A percentile compares a stretch with the other conserved stretches of the same genome.
Evolutionary conservation across 1,284 basidiomycete species (phyloP).

Genomic region (Prillingera fragicola): DNA sequence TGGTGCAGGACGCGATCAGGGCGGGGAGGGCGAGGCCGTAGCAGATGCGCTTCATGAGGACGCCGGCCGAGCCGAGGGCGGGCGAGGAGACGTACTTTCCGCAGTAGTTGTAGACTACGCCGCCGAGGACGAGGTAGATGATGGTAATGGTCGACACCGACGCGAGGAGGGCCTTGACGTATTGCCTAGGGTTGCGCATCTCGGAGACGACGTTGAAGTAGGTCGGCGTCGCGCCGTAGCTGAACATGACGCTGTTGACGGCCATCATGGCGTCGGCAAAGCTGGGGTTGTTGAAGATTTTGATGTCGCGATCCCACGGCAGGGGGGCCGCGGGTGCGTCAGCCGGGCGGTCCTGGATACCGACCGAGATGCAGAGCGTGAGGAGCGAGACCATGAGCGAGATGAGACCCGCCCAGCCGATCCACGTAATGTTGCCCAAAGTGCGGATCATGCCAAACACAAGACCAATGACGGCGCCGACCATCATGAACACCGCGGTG

Average conservation of each 20-base stretch:
- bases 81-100: constrained; percentile 15
- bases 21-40: constrained; percentile 37
- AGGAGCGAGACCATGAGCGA: neutral
- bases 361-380: neutral
- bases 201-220: constrained; percentile 34
- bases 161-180: constrained; percentile 22
- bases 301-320: constrained; percentile 6
- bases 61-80: constrained; percentile 41
- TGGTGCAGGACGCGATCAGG: constrained; percentile 22
- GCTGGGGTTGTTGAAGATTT: constrained; percentile 20
- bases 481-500: neutral
- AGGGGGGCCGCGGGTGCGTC: neutral
- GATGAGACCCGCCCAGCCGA: neutral
- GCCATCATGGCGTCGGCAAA: constrained; percentile 28
- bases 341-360: neutral
- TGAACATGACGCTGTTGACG: constrained; percentile 25
- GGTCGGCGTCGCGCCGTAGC: constrained; percentile 23
- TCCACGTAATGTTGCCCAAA: neutral
- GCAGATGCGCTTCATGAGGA: constrained; percentile 33
- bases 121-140: constrained; percentile 19
- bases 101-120: neutral
- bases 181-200: constrained; percentile 30
- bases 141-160: constrained; percentile 20
- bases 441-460: neutral
- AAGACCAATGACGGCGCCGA: neutral